Conservation (phyloP, 441 rosid genomes). For the Hura crepitans region DNA sequence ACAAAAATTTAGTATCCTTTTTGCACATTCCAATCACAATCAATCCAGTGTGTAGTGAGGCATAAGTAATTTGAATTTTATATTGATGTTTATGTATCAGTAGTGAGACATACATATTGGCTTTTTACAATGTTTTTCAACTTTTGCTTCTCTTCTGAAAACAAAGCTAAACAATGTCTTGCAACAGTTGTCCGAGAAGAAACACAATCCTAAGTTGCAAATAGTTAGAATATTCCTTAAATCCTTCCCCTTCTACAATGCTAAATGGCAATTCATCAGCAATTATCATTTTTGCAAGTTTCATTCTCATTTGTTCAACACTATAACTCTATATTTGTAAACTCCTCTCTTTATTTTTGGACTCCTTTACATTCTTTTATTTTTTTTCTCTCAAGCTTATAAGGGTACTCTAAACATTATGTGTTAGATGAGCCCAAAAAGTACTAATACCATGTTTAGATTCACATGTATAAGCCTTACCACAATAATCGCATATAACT, state of each 20-base stretch:
- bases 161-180: background rate
- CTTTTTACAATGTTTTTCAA: background rate
- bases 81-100: background rate
- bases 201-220: background rate
- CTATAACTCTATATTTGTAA: too few relatives aligned
- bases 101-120: background rate
- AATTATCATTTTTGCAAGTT: too few relatives aligned
- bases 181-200: background rate
- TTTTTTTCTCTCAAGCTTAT: too few relatives aligned
- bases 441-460: background rate
- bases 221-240: background rate
- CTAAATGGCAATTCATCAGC: too few relatives aligned
- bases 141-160: background rate
- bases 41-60: conserved; percentile 3
- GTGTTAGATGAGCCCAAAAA: background rate
- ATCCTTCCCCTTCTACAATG: background rate
- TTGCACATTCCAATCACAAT: conserved; percentile 1
- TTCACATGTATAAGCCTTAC: background rate
- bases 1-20: background rate
- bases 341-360: too few relatives aligned
- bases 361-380: background rate
- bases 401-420: background rate
- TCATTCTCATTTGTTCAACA: too few relatives aligned
- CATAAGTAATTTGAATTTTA: background rate
- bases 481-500: background rate